Evolutionary conservation across 805 yeast species (phyloP), one percentile per base, ranked within the genome.

Genomic region (Kluyveromyces starmeri): DNA sequence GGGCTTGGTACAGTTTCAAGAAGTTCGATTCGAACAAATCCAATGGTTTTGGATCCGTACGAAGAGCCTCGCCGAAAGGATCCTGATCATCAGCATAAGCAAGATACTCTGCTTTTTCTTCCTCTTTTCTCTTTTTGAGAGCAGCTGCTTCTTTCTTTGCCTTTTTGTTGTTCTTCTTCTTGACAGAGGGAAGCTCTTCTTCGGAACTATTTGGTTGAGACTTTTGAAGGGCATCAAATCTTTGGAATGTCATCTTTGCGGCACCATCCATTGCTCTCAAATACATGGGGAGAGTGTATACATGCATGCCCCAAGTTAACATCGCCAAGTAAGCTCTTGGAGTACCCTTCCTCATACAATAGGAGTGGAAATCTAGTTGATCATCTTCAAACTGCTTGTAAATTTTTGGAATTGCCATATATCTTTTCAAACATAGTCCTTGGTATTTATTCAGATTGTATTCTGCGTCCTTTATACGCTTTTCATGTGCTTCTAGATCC

Each of bases 301-400:
- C 55, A 14, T 61, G 54, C 54, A 88, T 94, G 37, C 78, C 95
- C 97, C 97, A 92, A 32, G 65, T 58, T 33, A 88, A 45, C 72
- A 83, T 73, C 13, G 76, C 78, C 19, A 83, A 46, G 53, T 89
- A 92, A 7, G 89, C 78, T 43, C 94, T 71, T 17, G 89, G 78
- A 5, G 96, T 84, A 15, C 96, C 97, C 47, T 81, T 76, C 59
- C 96, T 74, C 68, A 83, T 73, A 53, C 94, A 82, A 56, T 84
- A 92, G 29, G 83, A 78, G 55, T 92, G 97, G 78, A 89, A 92
- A 56, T 92, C 99, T 43, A 81, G 70, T 62, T 92, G 96, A 53
- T 92, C 98, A 42, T 73, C 73, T 51, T 67, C 72, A 59, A 76
- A 86, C 35, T 75, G 81, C 28, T 74, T 68, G 58, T 76, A 86